Evolutionary conservation across 441 rosid species (phyloP), one percentile per base, ranked within the genome.

Genomic region (Euphorbia corollata): DNA sequence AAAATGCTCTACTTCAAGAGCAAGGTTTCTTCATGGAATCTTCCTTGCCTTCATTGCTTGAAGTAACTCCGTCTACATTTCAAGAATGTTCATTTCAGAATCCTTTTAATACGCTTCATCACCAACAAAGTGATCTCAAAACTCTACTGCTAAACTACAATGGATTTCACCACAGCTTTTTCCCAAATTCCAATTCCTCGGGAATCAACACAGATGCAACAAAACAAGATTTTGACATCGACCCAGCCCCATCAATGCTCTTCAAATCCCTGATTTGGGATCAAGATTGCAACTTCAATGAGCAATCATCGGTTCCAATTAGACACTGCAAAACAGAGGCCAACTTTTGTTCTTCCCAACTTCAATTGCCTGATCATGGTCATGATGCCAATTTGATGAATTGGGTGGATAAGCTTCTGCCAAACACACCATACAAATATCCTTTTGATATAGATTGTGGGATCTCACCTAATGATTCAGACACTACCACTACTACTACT

Each of bases 221-320:
- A 43, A 61, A 72, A 60, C 61, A 72, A 38, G 67, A 60, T 75
- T 68, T 41, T 16, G 61, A 56, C 69, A 61, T 61, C 67, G 18
- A 45, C 75, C 71, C 76, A 34, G 61, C 80, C 19, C 73, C 77
- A 57, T 78, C 85, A 61, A 79, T 78, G 83, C 83, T 78, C 47
- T 64, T 85, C 78, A 83, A 78, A 77, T 75, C 91, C 47, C 80
- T 84, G 45, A 74, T 86, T 53, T 82, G 86, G 47, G 79, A 77
- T 72, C 84, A 80, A 71, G 80, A 82, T 68, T 65, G 74, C 76
- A 36, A 63, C 8, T 67, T 77, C 56, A 80, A 72, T 70, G 85
- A 80, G 56, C 8, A 8, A n/a, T 18, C 56, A 5, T 51, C 56
- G n/a, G 56, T 81, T 74, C 81, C 78, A 70, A 84, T 51, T 51